Evolutionary conservation across 331 rosid genomes (phyloP), one percentile per base, ranked within the genome.

Genomic region (Spiraea crenata): DNA sequence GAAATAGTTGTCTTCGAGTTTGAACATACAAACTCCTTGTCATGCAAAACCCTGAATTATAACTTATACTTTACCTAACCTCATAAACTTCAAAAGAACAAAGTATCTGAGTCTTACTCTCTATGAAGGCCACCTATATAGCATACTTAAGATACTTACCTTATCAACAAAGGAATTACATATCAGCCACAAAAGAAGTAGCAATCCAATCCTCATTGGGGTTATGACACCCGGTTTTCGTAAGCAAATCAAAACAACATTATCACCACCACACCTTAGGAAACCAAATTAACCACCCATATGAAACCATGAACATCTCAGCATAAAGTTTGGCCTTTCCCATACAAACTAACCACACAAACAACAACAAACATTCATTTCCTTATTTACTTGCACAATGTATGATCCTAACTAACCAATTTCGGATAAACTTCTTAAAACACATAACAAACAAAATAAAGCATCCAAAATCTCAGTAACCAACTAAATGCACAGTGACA

Each of bases 31-130:
- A 55, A 48, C 65, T 56, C 52, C 65, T 25, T 14, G 5, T 12
- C 34, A 44, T 4, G 38, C 19, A 34, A 57, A 34, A 44, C 57
- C 54, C 4, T 5, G 12, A 70, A 16, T 12, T 45, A 56, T 34
- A 2, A 12, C 46, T n/a, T 57, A 3, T 16, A 25, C 57, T 57
- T 59, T 14, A 70, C 74, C 74, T 16, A 70, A 70, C 66, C 50
- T 44, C 1, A 41, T 57, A 70, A 57, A 45, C 34, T 39, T 16
- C 37, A 44, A 14, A 13, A 57, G 42, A 3, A 42, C 31, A 56
- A 10, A 25, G 15, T 11, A 25, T 34, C 61, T 41, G 19, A 69
- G 54, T 70, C 44, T 15, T 50, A n/a, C 65, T 19, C 61, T 49
- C 15, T 4, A 13, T 12, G 14, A 52, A 40, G 63, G 7, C 51